Percentiles rank a stretch among this genome's conserved stretches.
Evolutionary conservation across 179 eudicot species (phyloP).

Genomic region (Spinacia oleracea): DNA sequence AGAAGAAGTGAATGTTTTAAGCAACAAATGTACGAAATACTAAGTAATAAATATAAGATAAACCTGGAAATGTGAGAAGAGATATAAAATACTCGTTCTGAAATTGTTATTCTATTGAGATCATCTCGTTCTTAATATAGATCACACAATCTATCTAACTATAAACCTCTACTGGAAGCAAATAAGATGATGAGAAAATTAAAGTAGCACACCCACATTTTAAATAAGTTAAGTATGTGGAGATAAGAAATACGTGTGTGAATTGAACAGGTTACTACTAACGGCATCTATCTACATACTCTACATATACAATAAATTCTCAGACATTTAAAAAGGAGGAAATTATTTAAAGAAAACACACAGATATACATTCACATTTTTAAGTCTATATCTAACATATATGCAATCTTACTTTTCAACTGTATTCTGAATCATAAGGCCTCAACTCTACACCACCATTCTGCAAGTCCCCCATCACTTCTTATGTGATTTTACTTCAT

Average conservation of each 20-base stretch:
- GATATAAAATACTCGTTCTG: too few species aligned
- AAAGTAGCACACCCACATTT: neutral
- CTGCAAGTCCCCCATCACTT: conserved; percentile 72
- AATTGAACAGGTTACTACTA: neutral
- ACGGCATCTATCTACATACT: neutral
- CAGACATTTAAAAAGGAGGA: neutral
- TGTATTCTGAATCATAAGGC: conserved; percentile 72
- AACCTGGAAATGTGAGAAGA: too few species aligned
- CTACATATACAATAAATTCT: neutral
- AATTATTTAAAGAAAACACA: neutral
- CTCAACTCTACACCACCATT: conserved; percentile 69
- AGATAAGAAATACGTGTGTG: neutral
- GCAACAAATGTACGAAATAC: too few species aligned
- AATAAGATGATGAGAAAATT: neutral
- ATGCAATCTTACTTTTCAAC: conserved; percentile 60
- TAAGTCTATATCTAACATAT: conserved; percentile 1
- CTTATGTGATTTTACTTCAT: conserved; percentile 60
- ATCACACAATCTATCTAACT: too few species aligned
- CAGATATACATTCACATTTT: neutral
- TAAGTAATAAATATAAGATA: too few species aligned
- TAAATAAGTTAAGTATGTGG: neutral
- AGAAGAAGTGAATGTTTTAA: too few species aligned
- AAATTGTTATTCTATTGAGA: too few species aligned
- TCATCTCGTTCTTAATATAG: too few species aligned
- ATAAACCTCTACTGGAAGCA: too few species aligned